Evolutionary conservation across 176 grass and related monocot genomes (phyloP), one percentile per base, ranked within the genome.

Genomic region (Oryza coarctata): DNA sequence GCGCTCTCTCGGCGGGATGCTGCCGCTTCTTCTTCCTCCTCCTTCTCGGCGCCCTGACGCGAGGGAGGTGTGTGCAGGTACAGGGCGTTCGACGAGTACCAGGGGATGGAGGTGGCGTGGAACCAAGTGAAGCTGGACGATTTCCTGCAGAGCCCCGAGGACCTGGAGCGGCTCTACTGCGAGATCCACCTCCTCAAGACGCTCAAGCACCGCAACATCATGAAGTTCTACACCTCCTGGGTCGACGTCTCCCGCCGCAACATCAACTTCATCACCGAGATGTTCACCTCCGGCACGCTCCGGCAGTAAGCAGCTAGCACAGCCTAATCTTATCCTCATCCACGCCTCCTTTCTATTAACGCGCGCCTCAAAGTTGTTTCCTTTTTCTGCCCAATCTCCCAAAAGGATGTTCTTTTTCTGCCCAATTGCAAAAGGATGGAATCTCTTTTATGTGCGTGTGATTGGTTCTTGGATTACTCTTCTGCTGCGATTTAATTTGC

Each of bases 251-350:
- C 93, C 27, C 73, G 72, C 47, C 90, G 87, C 57, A 91, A 99
- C 93, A 95, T 95, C 93, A 99, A 99, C 82, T 99, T 99, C 85
- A 87, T 99, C 89, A 99, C 96, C 25, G 96, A 99, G 77, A 93
- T 99, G 93, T 99, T 99, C 89, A 94, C 90, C 44, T 99, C 96
- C 29, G 96, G 96, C 73, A 99, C 96, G 33, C 93, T 99, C 62
- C 89, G 93, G 65, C 96, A 95, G 96, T 98, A 92, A 92, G 76
- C 78, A 17, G 4, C 35, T 36, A 44, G 41, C 39, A 41, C 39
- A 41, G 39, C 39, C 35, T 36, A n/a, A n/a, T 5, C 17, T 44
- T 17, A 7, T 7, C 35, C 17, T 13, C 47, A 1, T 6, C 30
- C 41, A 31, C 18, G 12, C 41, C 41, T 33, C 52, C 3, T 26